phyloP scores from a whole-genome alignment of 805 yeast genomes.

The Saccharomycopsis fibuligera region DNA sequence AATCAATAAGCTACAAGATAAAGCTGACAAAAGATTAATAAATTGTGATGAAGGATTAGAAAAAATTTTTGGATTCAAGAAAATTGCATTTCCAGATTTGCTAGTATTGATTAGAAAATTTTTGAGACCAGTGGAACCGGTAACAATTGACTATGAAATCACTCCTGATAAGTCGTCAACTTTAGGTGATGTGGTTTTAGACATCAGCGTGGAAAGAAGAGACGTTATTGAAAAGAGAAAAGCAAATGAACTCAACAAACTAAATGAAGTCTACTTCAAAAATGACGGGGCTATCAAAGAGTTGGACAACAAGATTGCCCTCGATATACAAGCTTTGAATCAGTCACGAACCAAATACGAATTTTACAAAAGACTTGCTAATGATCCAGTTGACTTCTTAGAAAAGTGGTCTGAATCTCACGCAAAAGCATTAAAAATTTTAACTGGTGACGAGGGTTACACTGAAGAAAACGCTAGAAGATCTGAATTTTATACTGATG shows the following conservation, averaged over 20 bases:
- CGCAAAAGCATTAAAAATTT: slow-evolving; percentile 74
- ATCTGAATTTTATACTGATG: slow-evolving; percentile 76
- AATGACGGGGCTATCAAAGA: slow-evolving; percentile 36
- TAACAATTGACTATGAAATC: slow-evolving; percentile 66
- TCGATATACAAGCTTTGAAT: slow-evolving; percentile 46
- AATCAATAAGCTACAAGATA: slow-evolving; percentile 55
- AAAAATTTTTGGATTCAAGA: slow-evolving; percentile 40
- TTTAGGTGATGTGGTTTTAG: slow-evolving; percentile 73
- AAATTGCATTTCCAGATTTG: slow-evolving; percentile 57
- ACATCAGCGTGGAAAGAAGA: slow-evolving; percentile 55
- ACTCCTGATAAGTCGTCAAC: slow-evolving; percentile 73
- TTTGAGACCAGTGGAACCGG: slow-evolving; percentile 72
- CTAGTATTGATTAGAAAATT: slow-evolving; percentile 64
- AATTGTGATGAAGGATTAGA: slow-evolving; percentile 43
- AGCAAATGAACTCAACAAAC: slow-evolving; percentile 28
- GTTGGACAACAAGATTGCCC: slow-evolving; percentile 38
- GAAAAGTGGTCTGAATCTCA: slow-evolving; percentile 73
- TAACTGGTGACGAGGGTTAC: slow-evolving; percentile 85
- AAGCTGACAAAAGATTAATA: slow-evolving; percentile 48
- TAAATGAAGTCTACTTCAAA: slow-evolving; percentile 32
- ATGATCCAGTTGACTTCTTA: slow-evolving; percentile 73
- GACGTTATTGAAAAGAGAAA: slow-evolving; percentile 30
- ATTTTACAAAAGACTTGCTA: slow-evolving; percentile 67
- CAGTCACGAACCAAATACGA: slow-evolving; percentile 58
- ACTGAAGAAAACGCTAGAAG: slow-evolving; percentile 85